phyloP scores from a whole-genome alignment of 768 basidiomycete genomes.

The Hygrophoropsis aurantiaca region DNA sequence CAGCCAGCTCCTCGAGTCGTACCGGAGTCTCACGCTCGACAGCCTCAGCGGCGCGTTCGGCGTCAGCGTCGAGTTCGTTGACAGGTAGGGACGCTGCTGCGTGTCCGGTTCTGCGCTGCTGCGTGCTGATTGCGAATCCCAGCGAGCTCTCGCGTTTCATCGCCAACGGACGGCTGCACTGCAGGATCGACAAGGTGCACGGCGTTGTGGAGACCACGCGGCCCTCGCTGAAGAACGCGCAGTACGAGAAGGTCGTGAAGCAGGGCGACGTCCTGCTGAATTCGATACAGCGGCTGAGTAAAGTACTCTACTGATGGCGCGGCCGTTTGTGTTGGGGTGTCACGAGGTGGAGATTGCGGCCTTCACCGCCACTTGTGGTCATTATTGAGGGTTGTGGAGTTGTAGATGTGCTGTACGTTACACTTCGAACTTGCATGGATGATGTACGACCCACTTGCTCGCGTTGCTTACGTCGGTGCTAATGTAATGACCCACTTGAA shows the following conservation, averaged over 20 bases:
- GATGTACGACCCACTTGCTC: too few relatives aligned
- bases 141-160: conserved; percentile 94
- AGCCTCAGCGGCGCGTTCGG: conserved; percentile 87
- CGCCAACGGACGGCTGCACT: conserved; percentile 79
- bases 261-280: conserved; percentile 90
- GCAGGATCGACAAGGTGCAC: conserved; percentile 92
- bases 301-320: conserved; percentile 75
- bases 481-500: too few relatives aligned
- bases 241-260: conserved; percentile 91
- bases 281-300: conserved; percentile 84
- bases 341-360: too few relatives aligned
- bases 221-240: conserved; percentile 71
- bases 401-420: too few relatives aligned
- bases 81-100: conserved; percentile 54
- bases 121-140: conserved; percentile 1
- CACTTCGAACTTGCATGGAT: too few relatives aligned
- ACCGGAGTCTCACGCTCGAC: conserved; percentile 85
- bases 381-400: too few relatives aligned
- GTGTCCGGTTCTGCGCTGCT: background rate
- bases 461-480: too few relatives aligned
- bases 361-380: too few relatives aligned
- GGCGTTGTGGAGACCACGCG: conserved; percentile 92
- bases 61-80: conserved; percentile 84
- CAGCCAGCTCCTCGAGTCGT: conserved; percentile 87
- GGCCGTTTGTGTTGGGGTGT: too few relatives aligned